Evolutionary conservation across 2,329 filamentous ascomycete genomes (phyloP), one percentile per base, ranked within the genome.

Genomic region (Ceratocystis ficicola): DNA sequence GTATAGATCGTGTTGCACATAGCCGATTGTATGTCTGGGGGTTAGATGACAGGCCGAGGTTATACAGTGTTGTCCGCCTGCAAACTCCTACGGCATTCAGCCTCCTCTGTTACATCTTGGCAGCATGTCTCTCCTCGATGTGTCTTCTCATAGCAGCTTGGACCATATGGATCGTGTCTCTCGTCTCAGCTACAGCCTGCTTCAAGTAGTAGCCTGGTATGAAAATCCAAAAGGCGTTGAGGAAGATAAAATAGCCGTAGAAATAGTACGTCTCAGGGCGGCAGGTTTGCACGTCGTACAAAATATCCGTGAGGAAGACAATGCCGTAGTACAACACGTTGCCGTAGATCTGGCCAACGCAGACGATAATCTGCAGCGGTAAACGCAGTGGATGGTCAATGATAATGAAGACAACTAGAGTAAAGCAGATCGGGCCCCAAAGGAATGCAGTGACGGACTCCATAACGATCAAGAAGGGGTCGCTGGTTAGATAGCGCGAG

Each of bases 391-490:
- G 77, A 69, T 79, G 75, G 20, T 75, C 71, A 50, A 72, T 72
- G 55, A 76, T 72, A 70, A 82, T 78, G 69, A 73, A 74, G 70
- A 73, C 77, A 2, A 78, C 80, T 68, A 76, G 73, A 44, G 75
- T 62, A 68, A 82, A 79, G 48, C 79, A 82, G 52, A 83, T 71
- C 1, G 81, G 81, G 1, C 81, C 81, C 80, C 81, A 83, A 70
- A 75, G 73, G 50, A 78, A 71, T 44, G 81, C 80, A 5, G 81
- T 83, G 66, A 82, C 71, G 65, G 78, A 74, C 72, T 83, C 81
- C 80, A 83, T 83, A 69, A 76, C 78, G n/a, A 82, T 74, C n/a
- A 81, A 73, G 69, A 83, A 83, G 22, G 78, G 71, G 70, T 83
- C 79, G 15, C 74, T 75, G 1, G 77, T 80, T 57, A 83, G 74